Percentiles rank a stretch among this genome's conserved stretches.
phyloP scores from a whole-genome alignment of 192 early-diverging fungal species.

The Dissophora ornata region DNA sequence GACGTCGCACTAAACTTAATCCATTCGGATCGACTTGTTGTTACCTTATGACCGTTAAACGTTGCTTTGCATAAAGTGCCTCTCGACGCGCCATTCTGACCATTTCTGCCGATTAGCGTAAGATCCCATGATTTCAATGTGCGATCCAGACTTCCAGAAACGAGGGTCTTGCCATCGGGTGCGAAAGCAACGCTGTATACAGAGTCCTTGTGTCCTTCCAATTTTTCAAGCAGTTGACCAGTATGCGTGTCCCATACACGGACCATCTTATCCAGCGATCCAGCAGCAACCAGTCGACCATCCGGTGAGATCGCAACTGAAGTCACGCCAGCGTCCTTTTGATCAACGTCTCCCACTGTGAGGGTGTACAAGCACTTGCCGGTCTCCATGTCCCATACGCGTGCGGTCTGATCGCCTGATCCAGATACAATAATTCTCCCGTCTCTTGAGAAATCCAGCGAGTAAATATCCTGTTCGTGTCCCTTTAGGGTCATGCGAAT shows the following conservation, averaged over 20 bases:
- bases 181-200: slow-evolving; percentile 97
- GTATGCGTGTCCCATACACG: slow-evolving; percentile 91
- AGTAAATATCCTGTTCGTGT: slow-evolving; percentile 97
- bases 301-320: slow-evolving; percentile 95
- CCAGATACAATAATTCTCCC: slow-evolving; percentile 92
- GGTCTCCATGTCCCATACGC: slow-evolving; percentile 89
- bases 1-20: too few species aligned
- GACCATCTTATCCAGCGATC: slow-evolving; percentile 92
- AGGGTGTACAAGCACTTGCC: slow-evolving; percentile 80
- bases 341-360: slow-evolving; percentile 80
- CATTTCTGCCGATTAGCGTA: slow-evolving; percentile 51
- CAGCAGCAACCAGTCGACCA: slow-evolving; percentile 86
- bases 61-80: slow-evolving; percentile 57
- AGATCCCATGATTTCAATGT: slow-evolving; percentile 95
- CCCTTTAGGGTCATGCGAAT: slow-evolving; percentile 80
- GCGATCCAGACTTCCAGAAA: slow-evolving; percentile 93
- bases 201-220: slow-evolving; percentile 95
- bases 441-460: slow-evolving; percentile 92
- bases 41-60: slow-evolving; percentile 66
- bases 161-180: slow-evolving; percentile 90
- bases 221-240: slow-evolving; percentile 83
- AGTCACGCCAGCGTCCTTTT: slow-evolving; percentile 94
- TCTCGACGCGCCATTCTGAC: slow-evolving; percentile 40
- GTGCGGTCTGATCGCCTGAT: slow-evolving; percentile 83
- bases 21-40: background rate